A percentile compares a stretch with the other conserved stretches of the same genome.
Conservation (phyloP, 148 eudicot genomes). For the Salicornia ramosissima region DNA sequence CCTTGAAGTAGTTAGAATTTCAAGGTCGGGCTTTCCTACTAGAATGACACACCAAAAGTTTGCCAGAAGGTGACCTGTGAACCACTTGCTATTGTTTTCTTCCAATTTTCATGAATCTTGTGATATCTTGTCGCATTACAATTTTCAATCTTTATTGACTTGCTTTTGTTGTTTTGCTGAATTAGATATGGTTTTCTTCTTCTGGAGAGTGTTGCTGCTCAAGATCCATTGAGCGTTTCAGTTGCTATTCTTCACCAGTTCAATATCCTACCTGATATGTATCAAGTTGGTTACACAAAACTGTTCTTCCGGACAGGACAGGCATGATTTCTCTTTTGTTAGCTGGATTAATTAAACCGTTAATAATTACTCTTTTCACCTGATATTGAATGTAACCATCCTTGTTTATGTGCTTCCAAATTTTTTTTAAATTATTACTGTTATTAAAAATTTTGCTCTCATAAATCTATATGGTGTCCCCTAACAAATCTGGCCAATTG, state of each 20-base stretch:
- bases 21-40: constrained; percentile 93
- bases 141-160: neutral
- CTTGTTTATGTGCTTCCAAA: neutral
- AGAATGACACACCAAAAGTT: constrained; percentile 92
- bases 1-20: constrained; percentile 92
- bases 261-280: constrained; percentile 87
- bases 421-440: neutral
- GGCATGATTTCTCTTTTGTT: constrained; percentile 38
- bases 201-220: constrained; percentile 65
- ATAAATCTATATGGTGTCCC: neutral
- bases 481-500: too few relatives aligned
- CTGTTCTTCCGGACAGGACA: constrained; percentile 94
- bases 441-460: neutral
- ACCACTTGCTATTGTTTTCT: neutral
- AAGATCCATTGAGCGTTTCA: constrained; percentile 81
- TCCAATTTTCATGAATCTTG: neutral
- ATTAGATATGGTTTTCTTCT: constrained; percentile 87
- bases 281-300: constrained; percentile 97
- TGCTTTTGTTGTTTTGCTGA: neutral
- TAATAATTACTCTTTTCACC: neutral
- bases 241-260: constrained; percentile 95
- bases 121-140: neutral
- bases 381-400: neutral
- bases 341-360: neutral
- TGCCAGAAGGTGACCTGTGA: constrained; percentile 60